Percentiles rank a stretch among this genome's conserved stretches.
Evolutionary conservation across 805 yeast species (phyloP).

Genomic region (Kodamaea nitidulidarum): DNA sequence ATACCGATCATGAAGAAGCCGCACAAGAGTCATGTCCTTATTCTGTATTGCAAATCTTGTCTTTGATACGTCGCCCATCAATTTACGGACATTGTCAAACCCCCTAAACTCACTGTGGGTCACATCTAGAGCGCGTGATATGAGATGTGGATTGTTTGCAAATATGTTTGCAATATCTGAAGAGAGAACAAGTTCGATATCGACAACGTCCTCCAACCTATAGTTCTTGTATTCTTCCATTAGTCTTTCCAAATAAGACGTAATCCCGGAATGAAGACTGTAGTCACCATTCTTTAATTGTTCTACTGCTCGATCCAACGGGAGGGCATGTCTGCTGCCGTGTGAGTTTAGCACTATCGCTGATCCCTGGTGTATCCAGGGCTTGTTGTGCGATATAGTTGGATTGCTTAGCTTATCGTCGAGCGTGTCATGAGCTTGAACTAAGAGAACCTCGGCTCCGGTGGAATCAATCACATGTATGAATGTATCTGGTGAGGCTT

Average conservation of each 20-base stretch:
- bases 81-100: neutral
- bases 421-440: constrained; percentile 43
- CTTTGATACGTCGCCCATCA: neutral
- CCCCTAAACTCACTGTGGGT: neutral
- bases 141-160: constrained; percentile 5
- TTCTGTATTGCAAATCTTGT: neutral
- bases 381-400: constrained; percentile 46
- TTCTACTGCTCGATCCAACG: constrained; percentile 8
- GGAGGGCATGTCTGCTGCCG: constrained; percentile 1
- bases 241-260: neutral
- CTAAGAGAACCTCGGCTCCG: constrained; percentile 31
- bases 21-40: constrained; percentile 1
- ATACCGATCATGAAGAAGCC: neutral
- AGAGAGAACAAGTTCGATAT: constrained; percentile 8
- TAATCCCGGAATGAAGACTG: neutral
- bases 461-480: constrained; percentile 6
- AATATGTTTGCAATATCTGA: neutral
- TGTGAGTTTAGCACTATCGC: constrained; percentile 15
- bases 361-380: constrained; percentile 47
- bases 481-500: constrained; percentile 4
- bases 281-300: constrained; percentile 9
- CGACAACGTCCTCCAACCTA: constrained; percentile 8
- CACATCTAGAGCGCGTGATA: constrained; percentile 1
- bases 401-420: constrained; percentile 48
- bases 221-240: neutral